A percentile compares a stretch with the other conserved stretches of the same genome.
phyloP scores from a whole-genome alignment of 176 grass and related monocot species.

The Poa annua region DNA sequence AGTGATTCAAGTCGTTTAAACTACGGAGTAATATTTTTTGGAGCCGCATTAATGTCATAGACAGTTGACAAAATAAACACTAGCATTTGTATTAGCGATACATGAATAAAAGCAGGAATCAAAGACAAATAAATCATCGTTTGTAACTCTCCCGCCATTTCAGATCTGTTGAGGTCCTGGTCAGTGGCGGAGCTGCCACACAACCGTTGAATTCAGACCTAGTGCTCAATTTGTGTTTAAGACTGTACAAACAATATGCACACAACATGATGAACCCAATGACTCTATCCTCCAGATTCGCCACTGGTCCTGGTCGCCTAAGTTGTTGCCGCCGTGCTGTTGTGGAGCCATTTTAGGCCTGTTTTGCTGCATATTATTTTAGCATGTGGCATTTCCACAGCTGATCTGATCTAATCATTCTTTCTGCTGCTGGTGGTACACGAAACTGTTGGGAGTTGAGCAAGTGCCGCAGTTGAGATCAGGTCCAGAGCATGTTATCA shows the following conservation, averaged over 20 bases:
- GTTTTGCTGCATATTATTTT: not conserved
- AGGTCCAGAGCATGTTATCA: slow-evolving; percentile 16
- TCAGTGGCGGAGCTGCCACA: no score
- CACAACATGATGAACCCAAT: no score
- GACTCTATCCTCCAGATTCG: no score
- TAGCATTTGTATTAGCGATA: slow-evolving; percentile 50
- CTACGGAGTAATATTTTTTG: slow-evolving; percentile 48
- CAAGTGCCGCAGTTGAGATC: not conserved
- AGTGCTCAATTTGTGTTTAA: no score
- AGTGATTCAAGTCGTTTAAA: slow-evolving; percentile 54
- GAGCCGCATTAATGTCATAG: slow-evolving; percentile 36
- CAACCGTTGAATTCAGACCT: no score
- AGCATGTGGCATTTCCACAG: slow-evolving; percentile 10
- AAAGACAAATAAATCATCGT: not conserved
- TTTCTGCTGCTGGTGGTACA: slow-evolving; percentile 1
- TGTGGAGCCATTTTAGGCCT: not conserved
- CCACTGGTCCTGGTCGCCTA: not conserved
- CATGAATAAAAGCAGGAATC: slow-evolving; percentile 49
- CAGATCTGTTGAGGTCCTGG: not conserved
- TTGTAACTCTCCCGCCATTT: slow-evolving; percentile 11
- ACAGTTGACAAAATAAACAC: slow-evolving; percentile 47
- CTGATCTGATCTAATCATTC: slow-evolving; percentile 18
- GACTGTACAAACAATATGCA: no score
- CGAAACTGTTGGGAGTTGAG: not conserved
- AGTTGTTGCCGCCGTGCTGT: not conserved